Base-by-base conservation (phyloP, 768 basidiomycete genomes). In the Grammothele lineata region DNA sequence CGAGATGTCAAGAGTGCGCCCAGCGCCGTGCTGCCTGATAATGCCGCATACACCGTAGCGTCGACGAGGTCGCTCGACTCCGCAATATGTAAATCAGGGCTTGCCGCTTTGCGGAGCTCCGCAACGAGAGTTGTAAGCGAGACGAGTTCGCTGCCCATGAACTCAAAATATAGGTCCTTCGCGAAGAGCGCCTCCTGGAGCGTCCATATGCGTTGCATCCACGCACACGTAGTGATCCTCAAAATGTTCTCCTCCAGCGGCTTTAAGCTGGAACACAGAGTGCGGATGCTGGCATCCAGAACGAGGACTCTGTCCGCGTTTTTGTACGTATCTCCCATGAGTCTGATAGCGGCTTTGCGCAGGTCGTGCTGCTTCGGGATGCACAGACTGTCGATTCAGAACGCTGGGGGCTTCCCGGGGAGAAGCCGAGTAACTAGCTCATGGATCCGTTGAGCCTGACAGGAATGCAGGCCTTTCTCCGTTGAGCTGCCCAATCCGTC, bases 401-500 rank as follows among this genome's bases (percentile, higher is more conserved):
- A 48, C 15, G 47, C 52, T 8, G n/a, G n/a, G n/a, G n/a, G n/a
- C n/a, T 38, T 47, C 7, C 22, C 10, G 7, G 52, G 52, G 14
- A 41, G 24, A 14, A 48, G 41, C 1, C 10, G 3, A 6, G 12
- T n/a, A 7, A 21, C 37, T 11, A 53, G 47, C 2, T 10, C 15
- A 1, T 45, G 32, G 21, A 53, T 10, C 2, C 47, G 47, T 17
- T 15, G 4, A 17, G 49, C 21, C 35, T 48, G 40, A 18, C 52
- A 53, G 36, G 17, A 19, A 14, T 47, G 52, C 7, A 53, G 34
- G 1, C 52, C 52, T 18, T 11, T 33, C 6, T 53, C 47, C 3
- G 52, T 53, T 4, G 43, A 43, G 38, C 47, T 48, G 12, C 52
- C 52, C 17, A 53, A 24, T 8, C 52, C 52, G 21, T 53, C 52